Evolutionary conservation across 495 filamentous ascomycete genomes (phyloP).

Genomic region (Lentithecium fluviatile): DNA sequence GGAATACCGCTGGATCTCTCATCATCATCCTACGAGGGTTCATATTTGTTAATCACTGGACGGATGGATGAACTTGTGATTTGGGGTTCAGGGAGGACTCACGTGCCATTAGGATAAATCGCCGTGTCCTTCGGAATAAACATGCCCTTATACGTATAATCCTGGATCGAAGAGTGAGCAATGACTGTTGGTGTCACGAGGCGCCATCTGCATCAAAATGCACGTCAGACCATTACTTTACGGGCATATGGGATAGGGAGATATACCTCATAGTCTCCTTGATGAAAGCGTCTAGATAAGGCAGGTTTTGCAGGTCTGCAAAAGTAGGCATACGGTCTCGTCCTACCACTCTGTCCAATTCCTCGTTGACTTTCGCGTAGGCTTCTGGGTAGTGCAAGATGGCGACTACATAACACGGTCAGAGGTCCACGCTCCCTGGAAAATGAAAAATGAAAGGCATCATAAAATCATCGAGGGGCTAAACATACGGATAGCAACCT

Average conservation of each 20-base stretch:
- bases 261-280: slow-evolving; percentile 7
- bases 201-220: slow-evolving; percentile 6
- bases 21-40: too few relatives aligned
- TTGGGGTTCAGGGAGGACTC: too few relatives aligned
- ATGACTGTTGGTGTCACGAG: slow-evolving; percentile 7
- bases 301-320: slow-evolving; percentile 3
- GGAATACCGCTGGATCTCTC: too few relatives aligned
- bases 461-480: slow-evolving; percentile 7
- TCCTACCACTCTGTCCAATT: slow-evolving; percentile 5
- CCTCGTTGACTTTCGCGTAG: slow-evolving; percentile 7
- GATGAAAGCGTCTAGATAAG: slow-evolving; percentile 3
- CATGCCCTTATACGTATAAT: slow-evolving; percentile 8
- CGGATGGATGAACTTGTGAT: too few relatives aligned
- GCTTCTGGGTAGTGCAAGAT: slow-evolving; percentile 7
- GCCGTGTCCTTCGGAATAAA: slow-evolving; percentile 7
- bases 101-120: neutral
- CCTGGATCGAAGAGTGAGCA: slow-evolving; percentile 5
- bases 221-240: slow-evolving; percentile 8
- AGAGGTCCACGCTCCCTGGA: slow-evolving; percentile 6
- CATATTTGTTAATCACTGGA: too few relatives aligned
- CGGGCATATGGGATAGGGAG: slow-evolving; percentile 6
- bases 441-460: slow-evolving; percentile 8
- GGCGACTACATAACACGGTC: slow-evolving; percentile 6
- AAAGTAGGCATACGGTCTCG: slow-evolving; percentile 7
- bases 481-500: slow-evolving; percentile 6